These are phyloP conservation scores for Platanus orientalis DNA, from an alignment of 164 flowering plant species.

Conservation along the genomic window DNA sequence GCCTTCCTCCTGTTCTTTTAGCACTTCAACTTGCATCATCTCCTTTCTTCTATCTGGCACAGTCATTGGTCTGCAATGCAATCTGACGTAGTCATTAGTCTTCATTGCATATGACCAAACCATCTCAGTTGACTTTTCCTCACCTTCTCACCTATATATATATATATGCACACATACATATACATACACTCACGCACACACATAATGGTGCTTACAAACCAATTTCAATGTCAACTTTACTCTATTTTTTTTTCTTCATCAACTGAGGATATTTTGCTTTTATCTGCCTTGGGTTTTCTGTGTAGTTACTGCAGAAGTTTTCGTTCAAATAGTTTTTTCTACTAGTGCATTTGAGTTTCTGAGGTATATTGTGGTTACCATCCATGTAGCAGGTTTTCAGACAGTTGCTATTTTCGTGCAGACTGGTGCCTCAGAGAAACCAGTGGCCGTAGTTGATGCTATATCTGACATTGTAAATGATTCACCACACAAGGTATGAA, in stretches of 20 bases:
- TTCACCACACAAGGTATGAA: conserved; percentile 75
- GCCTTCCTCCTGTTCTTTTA: too few species aligned
- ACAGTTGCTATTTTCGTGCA: conserved; percentile 99
- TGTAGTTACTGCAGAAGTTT: conserved; percentile 5
- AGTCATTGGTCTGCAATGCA: too few species aligned
- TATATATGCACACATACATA: too few species aligned
- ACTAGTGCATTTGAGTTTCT: conserved; percentile 39
- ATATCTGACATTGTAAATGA: conserved; percentile 57
- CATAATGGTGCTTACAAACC: too few species aligned
- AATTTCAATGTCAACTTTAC: too few species aligned
- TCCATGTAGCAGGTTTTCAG: conserved; percentile 99
- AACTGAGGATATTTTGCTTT: not conserved
- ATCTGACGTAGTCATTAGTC: too few species aligned
- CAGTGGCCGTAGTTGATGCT: conserved; percentile 32
- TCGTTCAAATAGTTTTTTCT: conserved; percentile 23
- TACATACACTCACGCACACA: too few species aligned
- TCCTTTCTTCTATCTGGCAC: too few species aligned
- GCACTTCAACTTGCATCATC: too few species aligned
- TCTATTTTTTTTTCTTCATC: not conserved
- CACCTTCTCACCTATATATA: too few species aligned
- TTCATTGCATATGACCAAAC: too few species aligned
- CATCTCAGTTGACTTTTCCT: too few species aligned
- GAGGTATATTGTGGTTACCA: conserved; percentile 75
- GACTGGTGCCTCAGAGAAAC: conserved; percentile 67
- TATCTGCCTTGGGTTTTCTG: not conserved